Percentiles rank a stretch among this genome's conserved stretches.
phyloP scores from a whole-genome alignment of 192 early-diverging fungal genomes.

The Podochytrium sp. region DNA sequence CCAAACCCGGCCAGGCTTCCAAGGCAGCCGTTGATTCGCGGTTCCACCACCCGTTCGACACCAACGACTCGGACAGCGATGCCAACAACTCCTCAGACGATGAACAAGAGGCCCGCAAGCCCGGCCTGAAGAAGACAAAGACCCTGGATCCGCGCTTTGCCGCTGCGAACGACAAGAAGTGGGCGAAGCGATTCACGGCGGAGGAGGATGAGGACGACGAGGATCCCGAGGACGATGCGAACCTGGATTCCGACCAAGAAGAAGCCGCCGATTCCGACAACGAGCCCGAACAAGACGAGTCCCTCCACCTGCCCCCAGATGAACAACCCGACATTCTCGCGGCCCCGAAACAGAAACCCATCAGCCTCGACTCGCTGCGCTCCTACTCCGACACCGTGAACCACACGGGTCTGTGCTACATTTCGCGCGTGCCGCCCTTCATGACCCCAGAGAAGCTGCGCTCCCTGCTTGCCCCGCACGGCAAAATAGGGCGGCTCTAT shows the following conservation, averaged over 20 bases:
- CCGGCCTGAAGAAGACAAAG: not conserved
- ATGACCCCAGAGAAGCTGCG: conserved; percentile 87
- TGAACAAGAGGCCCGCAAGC: not conserved
- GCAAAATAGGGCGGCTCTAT: conserved; percentile 82
- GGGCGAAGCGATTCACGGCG: not conserved
- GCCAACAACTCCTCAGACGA: not conserved
- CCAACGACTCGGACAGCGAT: not conserved
- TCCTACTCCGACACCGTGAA: conserved; percentile 71
- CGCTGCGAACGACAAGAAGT: not conserved
- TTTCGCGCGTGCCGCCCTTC: conserved; percentile 90
- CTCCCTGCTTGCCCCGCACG: conserved; percentile 74
- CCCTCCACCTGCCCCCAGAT: conserved; percentile 20
- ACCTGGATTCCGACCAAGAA: conserved; percentile 26
- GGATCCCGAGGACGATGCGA: conserved; percentile 26
- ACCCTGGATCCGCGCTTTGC: conserved; percentile 16
- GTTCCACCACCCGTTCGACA: conserved; percentile 15
- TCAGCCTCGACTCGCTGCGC: conserved; percentile 61
- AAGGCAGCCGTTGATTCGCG: not conserved
- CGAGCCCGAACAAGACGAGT: conserved; percentile 24
- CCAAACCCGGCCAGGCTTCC: not conserved
- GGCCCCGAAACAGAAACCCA: conserved; percentile 58
- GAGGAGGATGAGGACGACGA: conserved; percentile 29
- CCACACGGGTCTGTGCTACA: conserved; percentile 85
- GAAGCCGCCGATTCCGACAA: conserved; percentile 5
- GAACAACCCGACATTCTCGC: conserved; percentile 32